These are phyloP conservation scores for Collybia nuda DNA, from an alignment of 768 basidiomycete genomes.

Conservation along the genomic window DNA sequence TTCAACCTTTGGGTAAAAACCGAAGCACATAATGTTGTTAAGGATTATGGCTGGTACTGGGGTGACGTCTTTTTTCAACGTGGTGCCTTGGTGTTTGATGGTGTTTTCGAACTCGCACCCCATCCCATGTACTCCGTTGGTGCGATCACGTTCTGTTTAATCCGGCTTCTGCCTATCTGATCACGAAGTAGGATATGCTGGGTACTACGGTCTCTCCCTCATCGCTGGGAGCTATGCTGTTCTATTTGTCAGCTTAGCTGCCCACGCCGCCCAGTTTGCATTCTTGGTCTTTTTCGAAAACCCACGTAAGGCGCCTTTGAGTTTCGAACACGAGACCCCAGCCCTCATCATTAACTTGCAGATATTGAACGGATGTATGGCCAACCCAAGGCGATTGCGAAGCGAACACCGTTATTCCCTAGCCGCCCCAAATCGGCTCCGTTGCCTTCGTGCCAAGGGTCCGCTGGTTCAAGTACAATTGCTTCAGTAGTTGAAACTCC, in stretches of 20 bases:
- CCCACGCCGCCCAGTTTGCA: constrained; percentile 94
- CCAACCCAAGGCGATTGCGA: constrained; percentile 85
- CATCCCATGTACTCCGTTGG: constrained; percentile 96
- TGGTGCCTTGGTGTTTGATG: constrained; percentile 94
- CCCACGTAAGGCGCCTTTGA: constrained; percentile 66
- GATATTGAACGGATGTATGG: constrained; percentile 96
- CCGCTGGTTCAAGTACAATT: constrained; percentile 9
- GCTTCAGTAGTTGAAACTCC: constrained; percentile 13
- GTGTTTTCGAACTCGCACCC: constrained; percentile 92
- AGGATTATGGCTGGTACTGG: constrained; percentile 99
- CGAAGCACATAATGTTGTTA: constrained; percentile 96
- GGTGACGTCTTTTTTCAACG: constrained; percentile 92
- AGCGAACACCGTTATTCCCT: constrained; percentile 64
- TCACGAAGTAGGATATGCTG: constrained; percentile 74
- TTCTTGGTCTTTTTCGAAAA: constrained; percentile 97
- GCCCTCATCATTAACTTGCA: constrained; percentile 22
- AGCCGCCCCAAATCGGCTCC: constrained; percentile 5
- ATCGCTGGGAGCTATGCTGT: constrained; percentile 88
- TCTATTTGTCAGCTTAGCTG: constrained; percentile 89
- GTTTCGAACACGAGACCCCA: background rate
- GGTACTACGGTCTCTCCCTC: constrained; percentile 94
- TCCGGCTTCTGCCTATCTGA: constrained; percentile 2
- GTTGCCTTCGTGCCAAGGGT: background rate
- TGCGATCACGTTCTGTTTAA: constrained; percentile 24
- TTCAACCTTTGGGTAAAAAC: constrained; percentile 99